Conservation (phyloP, 208 protist species). For the Acanthamoeba sp. region DNA sequence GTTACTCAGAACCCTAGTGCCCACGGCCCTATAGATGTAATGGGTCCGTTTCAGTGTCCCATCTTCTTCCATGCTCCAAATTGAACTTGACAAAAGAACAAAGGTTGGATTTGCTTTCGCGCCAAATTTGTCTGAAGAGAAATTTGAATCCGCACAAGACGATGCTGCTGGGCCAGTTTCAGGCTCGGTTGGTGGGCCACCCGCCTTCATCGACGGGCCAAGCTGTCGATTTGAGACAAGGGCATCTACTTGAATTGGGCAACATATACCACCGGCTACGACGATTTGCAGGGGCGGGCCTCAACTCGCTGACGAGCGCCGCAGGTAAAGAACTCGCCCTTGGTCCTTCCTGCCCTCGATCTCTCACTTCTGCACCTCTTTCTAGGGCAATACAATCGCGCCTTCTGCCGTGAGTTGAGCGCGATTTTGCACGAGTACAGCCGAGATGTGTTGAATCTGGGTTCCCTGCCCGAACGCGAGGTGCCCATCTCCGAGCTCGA, state of each 20-base stretch:
- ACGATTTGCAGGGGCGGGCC: not conserved
- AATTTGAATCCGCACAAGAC: not conserved
- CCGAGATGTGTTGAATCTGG: constrained; percentile 7
- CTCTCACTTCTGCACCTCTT: not conserved
- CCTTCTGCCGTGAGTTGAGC: constrained; percentile 6
- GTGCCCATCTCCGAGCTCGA: not conserved
- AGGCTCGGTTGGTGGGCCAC: not conserved
- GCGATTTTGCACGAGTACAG: not conserved
- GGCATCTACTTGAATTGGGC: not conserved
- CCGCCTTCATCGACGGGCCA: not conserved
- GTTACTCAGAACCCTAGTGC: too few species aligned
- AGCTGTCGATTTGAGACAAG: not conserved
- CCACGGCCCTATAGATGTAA: too few species aligned
- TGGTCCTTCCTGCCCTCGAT: not conserved
- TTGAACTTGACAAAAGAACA: too few species aligned
- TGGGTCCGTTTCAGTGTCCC: not conserved
- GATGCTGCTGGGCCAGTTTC: constrained; percentile 6
- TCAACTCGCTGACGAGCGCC: not conserved
- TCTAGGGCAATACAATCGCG: not conserved
- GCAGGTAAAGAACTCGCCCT: too few species aligned
- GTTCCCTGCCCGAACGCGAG: not conserved
- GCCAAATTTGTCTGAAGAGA: not conserved
- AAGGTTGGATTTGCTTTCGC: not conserved
- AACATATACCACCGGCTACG: not conserved
- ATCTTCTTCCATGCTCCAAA: not conserved